Base-by-base conservation (phyloP, 2,329 filamentous ascomycete species). In the Stachybotrys echinatus region DNA sequence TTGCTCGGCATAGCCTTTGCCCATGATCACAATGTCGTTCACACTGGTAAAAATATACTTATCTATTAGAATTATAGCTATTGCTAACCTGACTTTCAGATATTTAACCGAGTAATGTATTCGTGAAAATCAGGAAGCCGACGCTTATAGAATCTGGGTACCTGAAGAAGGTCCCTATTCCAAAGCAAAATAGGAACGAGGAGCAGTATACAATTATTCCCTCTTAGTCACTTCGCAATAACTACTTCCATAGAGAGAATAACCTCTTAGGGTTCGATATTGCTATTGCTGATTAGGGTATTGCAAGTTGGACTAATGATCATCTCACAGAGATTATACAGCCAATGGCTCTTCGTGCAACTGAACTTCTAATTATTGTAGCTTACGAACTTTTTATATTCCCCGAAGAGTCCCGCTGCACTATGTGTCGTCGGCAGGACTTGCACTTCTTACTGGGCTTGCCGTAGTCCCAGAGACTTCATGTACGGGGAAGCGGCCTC, bases 351-450 rank as follows among this genome's bases (percentile, higher is more conserved):
- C 55, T 63, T 6, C 55, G 55, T 12, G 51, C 59, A 4, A 58
- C 59, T 1, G 59, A 62, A 47, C 59, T 61, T 5, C 47, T 61
- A 3, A 54, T 62, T 5, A 49, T 51, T 8, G 56, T 55, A 12
- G 47, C 50, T 5, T 61, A 56, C 57, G 52, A 56, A n/a, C n/a
- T n/a, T n/a, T n/a, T n/a, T n/a, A n/a, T n/a, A n/a, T n/a, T n/a
- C n/a, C n/a, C n/a, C n/a, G n/a, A n/a, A n/a, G n/a, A n/a, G n/a
- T n/a, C n/a, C n/a, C n/a, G n/a, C n/a, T n/a, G n/a, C n/a, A n/a
- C n/a, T n/a, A n/a, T n/a, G n/a, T n/a, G n/a, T n/a, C n/a, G n/a
- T n/a, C n/a, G n/a, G n/a, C n/a, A n/a, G n/a, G n/a, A n/a, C n/a
- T n/a, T n/a, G n/a, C n/a, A n/a, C n/a, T n/a, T n/a, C n/a, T n/a